phyloP scores from a whole-genome alignment of 2,329 filamentous ascomycete genomes.

The Epichloe uncinata region DNA sequence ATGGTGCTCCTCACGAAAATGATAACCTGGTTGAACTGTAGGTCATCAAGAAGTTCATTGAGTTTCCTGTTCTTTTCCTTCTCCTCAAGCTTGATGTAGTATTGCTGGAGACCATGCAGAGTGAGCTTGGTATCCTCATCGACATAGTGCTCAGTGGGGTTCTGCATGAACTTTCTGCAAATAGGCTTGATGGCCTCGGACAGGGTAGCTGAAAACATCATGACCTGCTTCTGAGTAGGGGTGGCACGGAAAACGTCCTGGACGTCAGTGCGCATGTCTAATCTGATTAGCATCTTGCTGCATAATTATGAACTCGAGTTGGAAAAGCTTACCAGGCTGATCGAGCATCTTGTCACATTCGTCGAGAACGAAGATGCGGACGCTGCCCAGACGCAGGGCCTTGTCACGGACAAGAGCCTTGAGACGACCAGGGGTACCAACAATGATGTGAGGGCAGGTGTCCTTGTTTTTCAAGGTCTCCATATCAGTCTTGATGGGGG shows the following conservation, averaged over 20 bases:
- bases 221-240: conserved; percentile 95
- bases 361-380: conserved; percentile 95
- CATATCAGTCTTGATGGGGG: conserved; percentile 90
- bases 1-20: conserved; percentile 98
- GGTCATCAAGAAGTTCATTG: conserved; percentile 86
- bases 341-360: conserved; percentile 99
- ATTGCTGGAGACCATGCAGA: conserved; percentile 94
- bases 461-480: conserved; percentile 93
- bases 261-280: conserved; percentile 98
- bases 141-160: conserved; percentile 94
- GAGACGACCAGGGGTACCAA: conserved; percentile 88
- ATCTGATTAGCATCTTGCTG: neutral
- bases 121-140: conserved; percentile 98
- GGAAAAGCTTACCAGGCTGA: conserved; percentile 66
- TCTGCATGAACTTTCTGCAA: conserved; percentile 99
- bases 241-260: conserved; percentile 98
- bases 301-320: neutral
- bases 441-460: conserved; percentile 94
- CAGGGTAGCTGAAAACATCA: conserved; percentile 99
- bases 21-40: conserved; percentile 99
- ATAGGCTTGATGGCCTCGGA: conserved; percentile 90
- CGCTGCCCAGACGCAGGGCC: conserved; percentile 78
- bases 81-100: conserved; percentile 92
- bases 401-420: conserved; percentile 96
- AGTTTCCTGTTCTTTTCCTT: conserved; percentile 97